phyloP scores from a whole-genome alignment of 2,329 filamentous ascomycete species.

The Diaporthe sp. region DNA sequence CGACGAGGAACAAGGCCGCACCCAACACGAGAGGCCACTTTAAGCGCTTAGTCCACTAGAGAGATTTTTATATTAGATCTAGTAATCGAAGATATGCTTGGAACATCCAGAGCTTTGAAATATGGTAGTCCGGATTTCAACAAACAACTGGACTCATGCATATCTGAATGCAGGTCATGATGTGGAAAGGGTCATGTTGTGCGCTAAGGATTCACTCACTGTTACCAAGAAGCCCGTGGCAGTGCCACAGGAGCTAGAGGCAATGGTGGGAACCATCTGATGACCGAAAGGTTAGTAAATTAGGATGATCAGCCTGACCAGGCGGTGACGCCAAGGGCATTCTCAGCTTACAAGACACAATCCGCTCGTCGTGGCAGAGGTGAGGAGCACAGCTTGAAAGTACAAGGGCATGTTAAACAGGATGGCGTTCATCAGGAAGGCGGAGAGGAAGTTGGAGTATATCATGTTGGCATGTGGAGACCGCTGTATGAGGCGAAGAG shows the following conservation, averaged over 20 bases:
- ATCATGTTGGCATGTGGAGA: slow-evolving; percentile 70
- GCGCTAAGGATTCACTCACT: background rate
- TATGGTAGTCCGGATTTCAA: background rate
- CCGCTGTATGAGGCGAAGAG: slow-evolving; percentile 63
- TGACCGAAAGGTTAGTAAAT: background rate
- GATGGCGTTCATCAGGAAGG: slow-evolving; percentile 66
- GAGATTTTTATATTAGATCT: background rate
- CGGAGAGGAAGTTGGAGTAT: slow-evolving; percentile 65
- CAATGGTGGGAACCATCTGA: slow-evolving; percentile 64
- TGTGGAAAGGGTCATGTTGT: background rate
- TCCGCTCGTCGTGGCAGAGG: slow-evolving; percentile 78
- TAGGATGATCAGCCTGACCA: too few relatives aligned
- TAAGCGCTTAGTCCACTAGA: slow-evolving; percentile 63
- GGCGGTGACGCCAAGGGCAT: background rate
- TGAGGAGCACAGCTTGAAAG: slow-evolving; percentile 81
- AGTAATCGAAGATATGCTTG: background rate
- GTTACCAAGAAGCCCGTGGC: slow-evolving; percentile 73
- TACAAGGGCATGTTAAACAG: slow-evolving; percentile 78
- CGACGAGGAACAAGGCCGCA: slow-evolving; percentile 59
- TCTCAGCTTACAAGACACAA: slow-evolving; percentile 68
- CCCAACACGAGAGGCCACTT: slow-evolving; percentile 71
- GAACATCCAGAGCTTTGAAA: too few relatives aligned
- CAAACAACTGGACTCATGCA: background rate
- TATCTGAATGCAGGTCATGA: background rate
- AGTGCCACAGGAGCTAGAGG: slow-evolving; percentile 66